Conservation (phyloP, 2,329 filamentous ascomycete genomes). For the Aphanoascus verrucosus region DNA sequence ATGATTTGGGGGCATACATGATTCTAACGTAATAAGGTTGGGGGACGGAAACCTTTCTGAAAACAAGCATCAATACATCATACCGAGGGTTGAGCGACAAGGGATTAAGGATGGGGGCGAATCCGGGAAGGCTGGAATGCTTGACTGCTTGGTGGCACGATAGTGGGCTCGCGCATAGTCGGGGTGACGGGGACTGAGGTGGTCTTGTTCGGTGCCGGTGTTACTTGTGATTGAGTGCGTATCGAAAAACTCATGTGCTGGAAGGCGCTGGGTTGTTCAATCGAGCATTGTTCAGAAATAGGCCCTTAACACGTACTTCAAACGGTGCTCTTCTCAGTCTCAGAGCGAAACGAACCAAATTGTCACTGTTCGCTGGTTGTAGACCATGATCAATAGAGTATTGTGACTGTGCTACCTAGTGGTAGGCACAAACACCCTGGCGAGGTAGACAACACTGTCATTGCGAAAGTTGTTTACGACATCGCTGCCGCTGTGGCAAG, state of each 20-base stretch:
- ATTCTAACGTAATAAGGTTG: slow-evolving; percentile 23
- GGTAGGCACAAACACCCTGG: neutral
- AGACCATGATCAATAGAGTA: neutral
- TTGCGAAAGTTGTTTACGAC: slow-evolving; percentile 23
- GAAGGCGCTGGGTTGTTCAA: slow-evolving; percentile 1
- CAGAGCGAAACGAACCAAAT: neutral
- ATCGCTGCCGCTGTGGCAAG: slow-evolving; percentile 30
- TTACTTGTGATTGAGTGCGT: neutral
- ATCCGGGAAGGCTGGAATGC: slow-evolving; percentile 3
- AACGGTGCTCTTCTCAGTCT: neutral
- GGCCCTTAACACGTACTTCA: neutral
- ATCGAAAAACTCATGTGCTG: neutral
- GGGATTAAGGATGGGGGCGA: neutral
- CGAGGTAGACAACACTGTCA: neutral
- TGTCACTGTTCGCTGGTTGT: slow-evolving; percentile 4
- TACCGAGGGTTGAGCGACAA: slow-evolving; percentile 7
- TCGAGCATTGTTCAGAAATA: neutral
- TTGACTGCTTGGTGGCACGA: slow-evolving; percentile 6
- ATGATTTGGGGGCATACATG: slow-evolving; percentile 36
- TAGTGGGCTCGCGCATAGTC: neutral
- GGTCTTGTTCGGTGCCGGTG: neutral
- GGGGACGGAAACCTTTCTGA: slow-evolving; percentile 16
- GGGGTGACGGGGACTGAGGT: neutral
- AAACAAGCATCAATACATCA: slow-evolving; percentile 15
- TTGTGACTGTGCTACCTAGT: slow-evolving; percentile 1